Conservation (phyloP, 345 rosid genomes). For the Brassica juncea region DNA sequence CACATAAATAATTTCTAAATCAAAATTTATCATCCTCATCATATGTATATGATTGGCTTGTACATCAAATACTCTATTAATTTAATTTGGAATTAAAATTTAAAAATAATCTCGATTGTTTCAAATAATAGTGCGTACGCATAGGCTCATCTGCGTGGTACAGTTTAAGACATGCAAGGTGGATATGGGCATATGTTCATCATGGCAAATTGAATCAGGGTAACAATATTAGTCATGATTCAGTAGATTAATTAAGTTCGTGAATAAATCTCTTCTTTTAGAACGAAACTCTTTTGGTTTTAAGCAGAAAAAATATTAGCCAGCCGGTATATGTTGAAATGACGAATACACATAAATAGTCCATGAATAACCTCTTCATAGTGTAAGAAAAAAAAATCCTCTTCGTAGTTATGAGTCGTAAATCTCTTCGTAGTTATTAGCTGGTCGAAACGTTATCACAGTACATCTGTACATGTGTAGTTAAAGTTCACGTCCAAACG, state of each 20-base stretch:
- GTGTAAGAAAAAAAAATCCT: neutral
- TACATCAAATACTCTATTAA: neutral
- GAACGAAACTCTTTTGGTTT: neutral
- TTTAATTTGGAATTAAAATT: neutral
- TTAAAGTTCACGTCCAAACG: neutral
- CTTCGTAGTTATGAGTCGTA: neutral
- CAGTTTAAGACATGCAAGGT: neutral
- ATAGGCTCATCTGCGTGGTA: neutral
- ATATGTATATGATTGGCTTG: constrained; percentile 8
- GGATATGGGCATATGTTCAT: neutral
- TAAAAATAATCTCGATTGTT: neutral
- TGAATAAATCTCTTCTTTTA: neutral
- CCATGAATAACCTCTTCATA: neutral
- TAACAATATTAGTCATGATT: neutral
- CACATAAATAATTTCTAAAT: neutral
- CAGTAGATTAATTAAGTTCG: neutral
- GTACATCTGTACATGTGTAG: neutral
- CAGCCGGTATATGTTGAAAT: neutral
- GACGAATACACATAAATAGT: neutral
- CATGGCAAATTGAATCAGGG: neutral
- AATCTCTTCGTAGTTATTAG: neutral
- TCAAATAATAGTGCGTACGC: neutral
- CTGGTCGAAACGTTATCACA: neutral
- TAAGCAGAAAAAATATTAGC: neutral
- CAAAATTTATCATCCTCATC: neutral